Evolutionary conservation across 768 basidiomycete species (phyloP).

Genomic region (Mycena galericulata): DNA sequence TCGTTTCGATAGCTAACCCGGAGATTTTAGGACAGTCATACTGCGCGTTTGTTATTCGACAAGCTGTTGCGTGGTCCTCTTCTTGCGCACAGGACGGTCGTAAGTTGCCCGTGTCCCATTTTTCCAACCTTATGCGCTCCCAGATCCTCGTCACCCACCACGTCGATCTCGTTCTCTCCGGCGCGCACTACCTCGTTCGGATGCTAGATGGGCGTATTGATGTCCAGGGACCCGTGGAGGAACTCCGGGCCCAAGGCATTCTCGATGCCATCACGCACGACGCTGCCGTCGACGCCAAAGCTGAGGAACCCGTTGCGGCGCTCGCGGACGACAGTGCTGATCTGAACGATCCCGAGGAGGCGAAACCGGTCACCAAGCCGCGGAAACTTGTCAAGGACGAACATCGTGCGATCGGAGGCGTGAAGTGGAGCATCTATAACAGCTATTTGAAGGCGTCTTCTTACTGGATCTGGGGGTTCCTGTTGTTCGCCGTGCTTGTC

Average conservation of each 20-base stretch:
- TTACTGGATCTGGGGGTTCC: slow-evolving; percentile 74
- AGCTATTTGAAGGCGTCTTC: slow-evolving; percentile 82
- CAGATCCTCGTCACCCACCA: slow-evolving; percentile 84
- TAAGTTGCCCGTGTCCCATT: too few relatives aligned
- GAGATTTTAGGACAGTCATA: slow-evolving; percentile 70
- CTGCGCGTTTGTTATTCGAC: slow-evolving; percentile 71
- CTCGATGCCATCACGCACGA: slow-evolving; percentile 70
- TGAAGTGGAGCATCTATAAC: slow-evolving; percentile 81
- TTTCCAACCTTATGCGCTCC: slow-evolving; percentile 36
- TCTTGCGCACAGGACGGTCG: slow-evolving; percentile 74
- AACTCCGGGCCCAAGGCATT: slow-evolving; percentile 70
- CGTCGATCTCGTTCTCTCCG: slow-evolving; percentile 84
- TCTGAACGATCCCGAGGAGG: slow-evolving; percentile 43
- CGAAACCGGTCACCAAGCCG: slow-evolving; percentile 67
- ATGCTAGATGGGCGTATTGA: slow-evolving; percentile 88
- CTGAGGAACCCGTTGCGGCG: slow-evolving; percentile 55
- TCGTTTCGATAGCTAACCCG: background rate
- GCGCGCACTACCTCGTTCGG: slow-evolving; percentile 77
- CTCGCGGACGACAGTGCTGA: slow-evolving; percentile 42
- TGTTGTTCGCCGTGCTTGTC: slow-evolving; percentile 60
- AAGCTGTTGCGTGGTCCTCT: slow-evolving; percentile 76
- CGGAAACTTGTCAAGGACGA: slow-evolving; percentile 85
- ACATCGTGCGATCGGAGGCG: slow-evolving; percentile 82
- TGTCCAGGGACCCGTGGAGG: slow-evolving; percentile 74
- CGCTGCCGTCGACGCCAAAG: slow-evolving; percentile 60